phyloP scores from a whole-genome alignment of 371 early-diverging fungal genomes.

The Circinella umbellata region DNA sequence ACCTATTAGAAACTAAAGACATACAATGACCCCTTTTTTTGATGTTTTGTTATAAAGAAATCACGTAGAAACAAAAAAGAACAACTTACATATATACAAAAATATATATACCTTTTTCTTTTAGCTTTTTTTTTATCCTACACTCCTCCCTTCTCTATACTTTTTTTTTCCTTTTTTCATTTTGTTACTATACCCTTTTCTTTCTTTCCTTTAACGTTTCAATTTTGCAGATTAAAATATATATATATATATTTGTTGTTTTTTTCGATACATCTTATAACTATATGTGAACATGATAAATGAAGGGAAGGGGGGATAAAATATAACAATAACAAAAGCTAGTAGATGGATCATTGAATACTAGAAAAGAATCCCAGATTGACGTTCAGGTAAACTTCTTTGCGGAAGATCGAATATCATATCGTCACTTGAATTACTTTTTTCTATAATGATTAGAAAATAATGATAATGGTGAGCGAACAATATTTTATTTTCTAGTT shows the following conservation, averaged over 20 bases:
- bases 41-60: too few species aligned
- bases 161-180: neutral
- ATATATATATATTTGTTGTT: neutral
- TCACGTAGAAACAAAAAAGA: too few species aligned
- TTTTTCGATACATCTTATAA: neutral
- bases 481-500: too few species aligned
- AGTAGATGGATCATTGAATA: neutral
- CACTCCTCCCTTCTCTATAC: too few species aligned
- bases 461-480: too few species aligned
- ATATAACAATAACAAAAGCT: neutral
- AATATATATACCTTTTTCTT: neutral
- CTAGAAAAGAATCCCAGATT: neutral
- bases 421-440: too few species aligned
- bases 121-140: neutral
- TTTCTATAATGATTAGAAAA: too few species aligned
- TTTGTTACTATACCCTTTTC: constrained; percentile 1
- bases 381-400: neutral
- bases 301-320: neutral
- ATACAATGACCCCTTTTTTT: too few species aligned
- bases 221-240: too few species aligned
- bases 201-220: too few species aligned
- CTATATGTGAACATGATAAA: neutral
- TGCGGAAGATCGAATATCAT: neutral
- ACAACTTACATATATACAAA: neutral
- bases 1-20: too few species aligned